These are phyloP conservation scores for Lobosporangium transversale DNA, from an alignment of 192 early-diverging fungal species.

Conservation along the genomic window DNA sequence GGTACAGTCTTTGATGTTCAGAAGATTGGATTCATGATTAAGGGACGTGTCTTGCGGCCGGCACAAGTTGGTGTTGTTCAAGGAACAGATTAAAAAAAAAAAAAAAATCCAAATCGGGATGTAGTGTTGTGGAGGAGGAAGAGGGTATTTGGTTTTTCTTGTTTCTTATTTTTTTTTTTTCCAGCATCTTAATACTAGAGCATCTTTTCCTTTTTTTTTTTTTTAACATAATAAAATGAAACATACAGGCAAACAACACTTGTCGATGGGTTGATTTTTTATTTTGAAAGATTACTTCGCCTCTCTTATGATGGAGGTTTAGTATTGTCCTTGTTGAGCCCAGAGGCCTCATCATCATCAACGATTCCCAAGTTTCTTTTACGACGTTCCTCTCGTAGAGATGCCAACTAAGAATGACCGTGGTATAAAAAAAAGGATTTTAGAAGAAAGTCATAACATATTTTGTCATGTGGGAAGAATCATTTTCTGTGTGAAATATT, in stretches of 20 bases:
- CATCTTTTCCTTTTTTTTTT: not conserved
- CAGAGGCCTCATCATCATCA: constrained; percentile 27
- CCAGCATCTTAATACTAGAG: constrained; percentile 14
- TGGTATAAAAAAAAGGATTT: not conserved
- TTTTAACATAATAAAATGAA: not conserved
- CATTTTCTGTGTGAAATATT: no score
- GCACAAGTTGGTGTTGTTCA: constrained; percentile 96
- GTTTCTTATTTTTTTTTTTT: not conserved
- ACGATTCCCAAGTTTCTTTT: constrained; percentile 38
- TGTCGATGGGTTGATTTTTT: no score
- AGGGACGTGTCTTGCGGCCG: constrained; percentile 91
- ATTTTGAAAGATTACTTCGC: no score
- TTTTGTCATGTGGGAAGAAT: constrained; percentile 4
- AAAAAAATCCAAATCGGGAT: not conserved
- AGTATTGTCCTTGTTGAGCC: constrained; percentile 21
- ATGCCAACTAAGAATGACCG: constrained; percentile 22
- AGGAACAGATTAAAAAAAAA: constrained; percentile 23
- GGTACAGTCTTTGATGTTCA: constrained; percentile 89
- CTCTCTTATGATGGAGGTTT: constrained; percentile 1
- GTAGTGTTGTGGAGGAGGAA: not conserved
- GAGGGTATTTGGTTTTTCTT: not conserved
- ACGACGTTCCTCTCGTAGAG: constrained; percentile 44
- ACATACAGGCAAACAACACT: no score
- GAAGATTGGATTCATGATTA: constrained; percentile 94
- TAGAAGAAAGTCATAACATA: not conserved